Percentiles rank a stretch among this genome's conserved stretches.
phyloP scores from a whole-genome alignment of 2,329 filamentous ascomycete genomes.

The Fulvia fulva region DNA sequence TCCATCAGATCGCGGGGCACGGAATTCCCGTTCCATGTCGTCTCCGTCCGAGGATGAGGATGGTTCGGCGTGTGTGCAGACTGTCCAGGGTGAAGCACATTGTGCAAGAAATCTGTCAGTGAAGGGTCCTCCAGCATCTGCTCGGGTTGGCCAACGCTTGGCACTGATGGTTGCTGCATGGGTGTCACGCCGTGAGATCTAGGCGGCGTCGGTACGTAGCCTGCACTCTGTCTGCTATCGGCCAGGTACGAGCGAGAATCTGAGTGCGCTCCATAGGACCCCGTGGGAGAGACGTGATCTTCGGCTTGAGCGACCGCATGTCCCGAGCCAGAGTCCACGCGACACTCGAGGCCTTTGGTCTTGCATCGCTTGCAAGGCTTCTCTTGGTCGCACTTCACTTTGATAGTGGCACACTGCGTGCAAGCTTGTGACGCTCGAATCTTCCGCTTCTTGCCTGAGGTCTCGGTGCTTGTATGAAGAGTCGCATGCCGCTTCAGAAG shows the following conservation, averaged over 20 bases:
- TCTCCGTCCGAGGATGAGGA: conserved; percentile 5
- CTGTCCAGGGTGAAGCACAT: conserved; percentile 13
- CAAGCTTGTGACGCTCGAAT: conserved; percentile 21
- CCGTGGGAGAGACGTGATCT: neutral
- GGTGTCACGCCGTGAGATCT: neutral
- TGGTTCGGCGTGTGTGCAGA: neutral
- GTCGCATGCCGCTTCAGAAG: conserved; percentile 21
- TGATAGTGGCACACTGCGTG: conserved; percentile 19
- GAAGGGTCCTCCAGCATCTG: conserved; percentile 12
- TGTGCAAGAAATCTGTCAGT: conserved; percentile 15
- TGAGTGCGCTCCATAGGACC: neutral
- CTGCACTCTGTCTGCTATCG: neutral
- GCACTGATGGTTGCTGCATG: conserved; percentile 1
- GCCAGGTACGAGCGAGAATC: neutral
- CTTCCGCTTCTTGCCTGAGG: conserved; percentile 21
- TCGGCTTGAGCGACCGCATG: neutral
- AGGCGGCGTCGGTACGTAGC: neutral
- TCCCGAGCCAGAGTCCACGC: conserved; percentile 11
- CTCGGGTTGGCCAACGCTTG: neutral
- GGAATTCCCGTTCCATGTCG: conserved; percentile 16
- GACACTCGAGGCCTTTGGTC: conserved; percentile 19
- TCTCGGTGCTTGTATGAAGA: conserved; percentile 16
- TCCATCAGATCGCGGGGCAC: conserved; percentile 21
- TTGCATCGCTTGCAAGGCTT: conserved; percentile 22
- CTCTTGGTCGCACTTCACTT: conserved; percentile 23